phyloP scores from a whole-genome alignment of 495 filamentous ascomycete species.

The Xylaria grammica region DNA sequence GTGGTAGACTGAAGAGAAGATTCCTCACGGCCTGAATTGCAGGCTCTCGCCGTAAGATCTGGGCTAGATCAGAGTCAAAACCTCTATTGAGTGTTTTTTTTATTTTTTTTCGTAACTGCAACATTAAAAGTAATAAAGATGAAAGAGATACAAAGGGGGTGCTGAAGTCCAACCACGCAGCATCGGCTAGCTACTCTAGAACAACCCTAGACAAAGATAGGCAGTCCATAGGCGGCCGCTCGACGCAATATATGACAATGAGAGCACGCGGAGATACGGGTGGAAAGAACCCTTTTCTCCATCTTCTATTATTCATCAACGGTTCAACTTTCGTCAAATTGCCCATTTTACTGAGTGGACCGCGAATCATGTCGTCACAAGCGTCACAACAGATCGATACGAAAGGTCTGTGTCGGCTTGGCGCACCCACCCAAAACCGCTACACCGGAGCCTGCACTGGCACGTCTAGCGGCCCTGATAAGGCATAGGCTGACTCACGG shows the following conservation, averaged over 20 bases:
- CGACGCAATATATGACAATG: not conserved
- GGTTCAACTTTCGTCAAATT: not conserved
- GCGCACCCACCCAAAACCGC: not conserved
- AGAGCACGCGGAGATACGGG: slow-evolving; percentile 2
- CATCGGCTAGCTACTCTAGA: no score
- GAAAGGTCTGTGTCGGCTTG: no score
- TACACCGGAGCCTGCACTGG: no score
- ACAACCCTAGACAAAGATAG: not conserved
- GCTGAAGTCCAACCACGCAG: no score
- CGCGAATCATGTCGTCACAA: slow-evolving; percentile 15
- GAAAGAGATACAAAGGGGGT: no score
- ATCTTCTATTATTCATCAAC: slow-evolving; percentile 13
- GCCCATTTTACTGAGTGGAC: not conserved
- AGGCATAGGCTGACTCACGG: no score
- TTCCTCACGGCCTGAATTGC: not conserved
- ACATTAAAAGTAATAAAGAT: no score
- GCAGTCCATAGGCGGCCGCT: not conserved
- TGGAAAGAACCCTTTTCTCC: slow-evolving; percentile 1
- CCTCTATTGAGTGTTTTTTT: no score
- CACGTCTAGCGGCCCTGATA: no score
- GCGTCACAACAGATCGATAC: no score
- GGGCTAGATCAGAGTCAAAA: not conserved
- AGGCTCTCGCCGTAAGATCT: not conserved
- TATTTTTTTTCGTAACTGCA: no score
- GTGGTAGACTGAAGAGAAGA: not conserved